phyloP scores from a whole-genome alignment of 2,329 filamentous ascomycete genomes.

The Cladosporium sp. region DNA sequence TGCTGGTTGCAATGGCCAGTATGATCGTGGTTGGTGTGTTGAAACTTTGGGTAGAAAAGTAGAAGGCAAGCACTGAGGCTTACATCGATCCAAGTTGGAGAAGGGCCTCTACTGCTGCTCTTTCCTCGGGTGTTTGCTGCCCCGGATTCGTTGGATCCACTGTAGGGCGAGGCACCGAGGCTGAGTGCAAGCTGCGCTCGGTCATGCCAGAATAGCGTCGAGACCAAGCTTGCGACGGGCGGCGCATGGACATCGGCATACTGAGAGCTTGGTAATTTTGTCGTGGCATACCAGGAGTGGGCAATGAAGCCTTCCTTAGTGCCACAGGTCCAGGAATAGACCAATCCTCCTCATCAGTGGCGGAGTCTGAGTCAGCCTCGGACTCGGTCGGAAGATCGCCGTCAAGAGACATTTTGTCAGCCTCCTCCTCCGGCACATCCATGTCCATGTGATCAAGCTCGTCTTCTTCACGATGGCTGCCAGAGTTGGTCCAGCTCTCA shows the following conservation, averaged over 20 bases:
- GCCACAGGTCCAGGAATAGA: constrained; percentile 16
- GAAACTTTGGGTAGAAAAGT: constrained; percentile 3
- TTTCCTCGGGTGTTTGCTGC: constrained; percentile 65
- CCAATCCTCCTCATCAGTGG: constrained; percentile 69
- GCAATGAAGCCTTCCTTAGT: constrained; percentile 64
- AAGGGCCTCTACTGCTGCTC: constrained; percentile 78
- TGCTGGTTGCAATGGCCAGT: constrained; percentile 7
- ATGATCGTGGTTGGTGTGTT: constrained; percentile 13
- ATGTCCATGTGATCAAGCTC: constrained; percentile 53
- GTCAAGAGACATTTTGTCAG: constrained; percentile 91
- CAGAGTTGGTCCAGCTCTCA: constrained; percentile 66
- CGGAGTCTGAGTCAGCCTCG: constrained; percentile 59
- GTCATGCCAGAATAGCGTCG: constrained; percentile 28
- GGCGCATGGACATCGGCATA: constrained; percentile 31
- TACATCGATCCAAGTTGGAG: constrained; percentile 72
- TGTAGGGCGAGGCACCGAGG: constrained; percentile 26
- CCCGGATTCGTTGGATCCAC: constrained; percentile 17
- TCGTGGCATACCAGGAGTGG: constrained; percentile 31
- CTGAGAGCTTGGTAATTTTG: constrained; percentile 34
- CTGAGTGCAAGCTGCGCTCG: constrained; percentile 23
- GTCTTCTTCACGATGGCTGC: constrained; percentile 63
- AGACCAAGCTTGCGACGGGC: constrained; percentile 28
- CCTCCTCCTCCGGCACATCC: constrained; percentile 77
- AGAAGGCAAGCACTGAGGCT: constrained; percentile 22
- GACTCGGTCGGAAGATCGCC: constrained; percentile 53